Percentiles rank a stretch among this genome's conserved stretches.
These are phyloP conservation scores for Phyllosticta citriasiana DNA, from an alignment of 2,329 filamentous ascomycete genomes.

Conservation along the genomic window DNA sequence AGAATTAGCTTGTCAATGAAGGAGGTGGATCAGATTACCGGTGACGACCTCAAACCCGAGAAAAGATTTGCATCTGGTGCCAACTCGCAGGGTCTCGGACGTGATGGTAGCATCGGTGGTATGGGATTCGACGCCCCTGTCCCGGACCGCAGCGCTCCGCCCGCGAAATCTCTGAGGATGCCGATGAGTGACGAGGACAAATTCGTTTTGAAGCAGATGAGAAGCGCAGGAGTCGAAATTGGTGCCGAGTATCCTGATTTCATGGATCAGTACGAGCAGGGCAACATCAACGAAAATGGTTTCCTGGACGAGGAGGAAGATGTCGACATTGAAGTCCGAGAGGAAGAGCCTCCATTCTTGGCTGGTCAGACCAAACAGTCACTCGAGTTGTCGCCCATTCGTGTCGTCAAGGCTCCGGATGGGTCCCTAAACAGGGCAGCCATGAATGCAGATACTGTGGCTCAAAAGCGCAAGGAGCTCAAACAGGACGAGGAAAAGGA, in stretches of 20 bases:
- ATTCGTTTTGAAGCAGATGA: slow-evolving; percentile 62
- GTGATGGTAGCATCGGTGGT: slow-evolving; percentile 36
- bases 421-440: slow-evolving; percentile 96
- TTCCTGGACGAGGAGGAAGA: slow-evolving; percentile 92
- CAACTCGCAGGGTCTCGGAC: slow-evolving; percentile 73
- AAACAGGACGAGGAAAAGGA: slow-evolving; percentile 81
- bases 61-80: slow-evolving; percentile 75
- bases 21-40: slow-evolving; percentile 84
- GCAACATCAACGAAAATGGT: slow-evolving; percentile 73
- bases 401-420: slow-evolving; percentile 94
- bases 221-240: slow-evolving; percentile 86
- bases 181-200: background rate
- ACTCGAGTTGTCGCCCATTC: slow-evolving; percentile 85
- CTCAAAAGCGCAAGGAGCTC: slow-evolving; percentile 82
- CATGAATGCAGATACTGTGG: slow-evolving; percentile 80
- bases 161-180: slow-evolving; percentile 42
- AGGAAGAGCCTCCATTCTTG: slow-evolving; percentile 93
- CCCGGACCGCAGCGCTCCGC: slow-evolving; percentile 49
- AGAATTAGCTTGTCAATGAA: slow-evolving; percentile 92
- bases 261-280: slow-evolving; percentile 80
- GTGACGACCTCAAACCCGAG: slow-evolving; percentile 71
- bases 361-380: slow-evolving; percentile 95
- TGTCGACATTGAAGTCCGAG: slow-evolving; percentile 90
- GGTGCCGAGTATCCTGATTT: slow-evolving; percentile 90
- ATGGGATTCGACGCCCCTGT: slow-evolving; percentile 47